Percentiles rank a stretch among this genome's conserved stretches.
Evolutionary conservation across 768 basidiomycete species (phyloP).

Genomic region (Cystobasidiopsis lactophilus): DNA sequence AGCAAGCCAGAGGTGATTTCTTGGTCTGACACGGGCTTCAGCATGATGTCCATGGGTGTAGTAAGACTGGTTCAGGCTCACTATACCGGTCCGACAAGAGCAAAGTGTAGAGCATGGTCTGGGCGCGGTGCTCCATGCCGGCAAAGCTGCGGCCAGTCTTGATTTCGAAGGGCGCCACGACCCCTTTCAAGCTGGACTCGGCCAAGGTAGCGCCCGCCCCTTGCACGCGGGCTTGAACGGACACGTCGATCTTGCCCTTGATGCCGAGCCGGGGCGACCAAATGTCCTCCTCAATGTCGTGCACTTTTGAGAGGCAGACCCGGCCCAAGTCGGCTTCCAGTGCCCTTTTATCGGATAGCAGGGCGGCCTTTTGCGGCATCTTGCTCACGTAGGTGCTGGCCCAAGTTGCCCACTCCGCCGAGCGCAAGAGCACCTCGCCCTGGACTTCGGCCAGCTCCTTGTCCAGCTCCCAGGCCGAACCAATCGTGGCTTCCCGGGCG

Average conservation of each 20-base stretch:
- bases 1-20: conserved; percentile 62
- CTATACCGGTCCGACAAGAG: conserved; percentile 73
- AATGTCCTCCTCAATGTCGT: conserved; percentile 90
- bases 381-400: conserved; percentile 39
- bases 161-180: conserved; percentile 62
- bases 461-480: conserved; percentile 18
- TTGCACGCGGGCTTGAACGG: conserved; percentile 44
- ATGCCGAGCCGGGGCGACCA: conserved; percentile 89
- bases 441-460: conserved; percentile 16
- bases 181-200: conserved; percentile 20
- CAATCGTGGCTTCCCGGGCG: background rate
- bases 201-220: conserved; percentile 24
- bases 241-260: conserved; percentile 88
- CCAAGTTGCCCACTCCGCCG: background rate
- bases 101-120: conserved; percentile 90
- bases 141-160: conserved; percentile 69
- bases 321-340: conserved; percentile 31
- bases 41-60: too few relatives aligned
- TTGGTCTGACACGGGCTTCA: conserved; percentile 29
- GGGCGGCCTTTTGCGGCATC: conserved; percentile 45
- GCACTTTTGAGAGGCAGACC: conserved; percentile 49
- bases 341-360: conserved; percentile 46
- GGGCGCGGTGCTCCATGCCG: conserved; percentile 80
- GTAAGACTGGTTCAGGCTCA: conserved; percentile 14
- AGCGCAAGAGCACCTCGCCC: conserved; percentile 13